Percentiles rank a stretch among this genome's conserved stretches.
Conservation (phyloP, 345 rosid species). For the Alliaria petiolata region DNA sequence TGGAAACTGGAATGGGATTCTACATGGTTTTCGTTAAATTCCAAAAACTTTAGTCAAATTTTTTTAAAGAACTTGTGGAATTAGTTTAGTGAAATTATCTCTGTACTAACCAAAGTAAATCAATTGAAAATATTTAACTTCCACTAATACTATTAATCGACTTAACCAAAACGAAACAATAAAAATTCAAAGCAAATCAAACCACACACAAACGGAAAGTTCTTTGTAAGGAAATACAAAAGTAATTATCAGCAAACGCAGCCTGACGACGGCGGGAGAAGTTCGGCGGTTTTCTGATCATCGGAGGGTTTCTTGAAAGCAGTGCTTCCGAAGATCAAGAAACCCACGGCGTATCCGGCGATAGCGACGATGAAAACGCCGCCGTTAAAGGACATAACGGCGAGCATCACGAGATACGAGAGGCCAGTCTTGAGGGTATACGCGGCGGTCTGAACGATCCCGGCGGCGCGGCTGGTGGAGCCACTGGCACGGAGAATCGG, state of each 20-base stretch:
- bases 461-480: constrained; percentile 31
- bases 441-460: constrained; percentile 45
- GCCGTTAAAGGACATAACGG: constrained; percentile 79
- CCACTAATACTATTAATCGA: not conserved
- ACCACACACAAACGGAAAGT: not conserved
- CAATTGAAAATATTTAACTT: not conserved
- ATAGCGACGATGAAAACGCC: constrained; percentile 71
- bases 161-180: not conserved
- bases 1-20: not conserved
- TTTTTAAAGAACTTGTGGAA: not conserved
- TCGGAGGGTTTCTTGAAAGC: constrained; percentile 32
- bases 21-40: not conserved
- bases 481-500: constrained; percentile 30
- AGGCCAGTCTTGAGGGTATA: constrained; percentile 53
- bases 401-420: constrained; percentile 67
- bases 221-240: not conserved
- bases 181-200: not conserved
- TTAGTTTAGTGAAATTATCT: not conserved
- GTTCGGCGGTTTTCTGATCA: constrained; percentile 35
- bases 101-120: not conserved
- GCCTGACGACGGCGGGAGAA: constrained; percentile 34
- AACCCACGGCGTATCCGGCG: constrained; percentile 56
- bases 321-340: constrained; percentile 49
- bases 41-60: not conserved
- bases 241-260: constrained; percentile 14